Conservation (phyloP, 1,139 yeast species). For the Pichia sp. region DNA sequence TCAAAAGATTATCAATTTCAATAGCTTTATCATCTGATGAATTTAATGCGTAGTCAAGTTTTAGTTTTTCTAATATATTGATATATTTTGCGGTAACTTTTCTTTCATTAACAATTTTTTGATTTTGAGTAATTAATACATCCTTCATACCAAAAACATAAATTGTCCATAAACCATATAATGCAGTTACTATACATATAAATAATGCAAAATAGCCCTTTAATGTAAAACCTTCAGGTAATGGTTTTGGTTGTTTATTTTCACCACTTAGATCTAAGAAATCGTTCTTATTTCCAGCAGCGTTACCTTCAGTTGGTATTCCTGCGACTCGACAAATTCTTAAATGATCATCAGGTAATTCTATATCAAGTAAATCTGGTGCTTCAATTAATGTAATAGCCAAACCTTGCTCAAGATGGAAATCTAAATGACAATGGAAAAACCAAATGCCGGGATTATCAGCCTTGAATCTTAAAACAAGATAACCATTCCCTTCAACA, state of each 20-base stretch:
- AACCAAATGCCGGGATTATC: constrained; percentile 83
- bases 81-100: constrained; percentile 15
- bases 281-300: constrained; percentile 52
- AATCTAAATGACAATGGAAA: constrained; percentile 79
- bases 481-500: constrained; percentile 58
- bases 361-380: constrained; percentile 43
- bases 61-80: constrained; percentile 5
- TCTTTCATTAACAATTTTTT: constrained; percentile 21
- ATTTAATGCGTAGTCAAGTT: background rate
- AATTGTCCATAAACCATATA: constrained; percentile 52
- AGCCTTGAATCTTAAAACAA: constrained; percentile 63
- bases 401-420: constrained; percentile 76
- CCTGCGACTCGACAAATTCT: constrained; percentile 42
- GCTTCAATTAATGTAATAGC: constrained; percentile 64
- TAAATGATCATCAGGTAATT: constrained; percentile 36
- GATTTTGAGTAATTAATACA: constrained; percentile 40
- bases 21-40: background rate
- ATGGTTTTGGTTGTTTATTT: constrained; percentile 45
- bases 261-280: constrained; percentile 55
- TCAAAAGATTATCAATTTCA: constrained; percentile 3
- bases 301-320: constrained; percentile 52
- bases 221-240: constrained; percentile 64
- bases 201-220: constrained; percentile 62
- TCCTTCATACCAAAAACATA: constrained; percentile 59
- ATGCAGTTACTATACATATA: constrained; percentile 50